These are phyloP conservation scores for Vigna mungo DNA, from an alignment of 306 rosid genomes.

Conservation along the genomic window DNA sequence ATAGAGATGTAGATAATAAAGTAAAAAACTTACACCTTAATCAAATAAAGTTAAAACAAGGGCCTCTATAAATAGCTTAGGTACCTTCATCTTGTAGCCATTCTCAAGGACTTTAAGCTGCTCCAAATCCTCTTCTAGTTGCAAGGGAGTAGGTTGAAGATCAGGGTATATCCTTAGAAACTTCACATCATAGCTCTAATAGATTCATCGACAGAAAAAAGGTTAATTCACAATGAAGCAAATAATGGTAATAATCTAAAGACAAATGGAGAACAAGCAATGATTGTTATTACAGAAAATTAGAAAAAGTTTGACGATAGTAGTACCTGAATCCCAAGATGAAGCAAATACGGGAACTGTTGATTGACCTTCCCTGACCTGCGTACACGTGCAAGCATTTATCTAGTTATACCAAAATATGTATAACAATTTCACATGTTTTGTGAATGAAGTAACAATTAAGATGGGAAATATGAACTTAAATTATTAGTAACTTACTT, in stretches of 20 bases:
- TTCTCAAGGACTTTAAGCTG: constrained; percentile 98
- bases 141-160: constrained; percentile 85
- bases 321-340: constrained; percentile 58
- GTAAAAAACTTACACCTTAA: constrained; percentile 18
- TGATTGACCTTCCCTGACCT: constrained; percentile 89
- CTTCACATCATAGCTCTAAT: constrained; percentile 87
- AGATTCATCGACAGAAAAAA: constrained; percentile 34
- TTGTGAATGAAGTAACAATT: neutral
- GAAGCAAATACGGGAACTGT: constrained; percentile 59
- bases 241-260: neutral
- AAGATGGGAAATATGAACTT: neutral
- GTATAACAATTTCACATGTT: constrained; percentile 9
- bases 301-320: neutral
- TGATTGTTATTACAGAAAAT: neutral
- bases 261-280: constrained; percentile 2
- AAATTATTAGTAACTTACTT: constrained; percentile 61
- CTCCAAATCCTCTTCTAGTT: constrained; percentile 96
- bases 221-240: constrained; percentile 23
- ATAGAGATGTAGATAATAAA: neutral
- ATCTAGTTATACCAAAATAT: constrained; percentile 33
- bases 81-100: constrained; percentile 98
- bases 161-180: constrained; percentile 78
- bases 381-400: constrained; percentile 36
- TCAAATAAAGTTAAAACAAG: constrained; percentile 1
- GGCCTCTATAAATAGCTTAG: constrained; percentile 1